Conservation (phyloP, 179 eudicot species). For the Spinacia oleracea region DNA sequence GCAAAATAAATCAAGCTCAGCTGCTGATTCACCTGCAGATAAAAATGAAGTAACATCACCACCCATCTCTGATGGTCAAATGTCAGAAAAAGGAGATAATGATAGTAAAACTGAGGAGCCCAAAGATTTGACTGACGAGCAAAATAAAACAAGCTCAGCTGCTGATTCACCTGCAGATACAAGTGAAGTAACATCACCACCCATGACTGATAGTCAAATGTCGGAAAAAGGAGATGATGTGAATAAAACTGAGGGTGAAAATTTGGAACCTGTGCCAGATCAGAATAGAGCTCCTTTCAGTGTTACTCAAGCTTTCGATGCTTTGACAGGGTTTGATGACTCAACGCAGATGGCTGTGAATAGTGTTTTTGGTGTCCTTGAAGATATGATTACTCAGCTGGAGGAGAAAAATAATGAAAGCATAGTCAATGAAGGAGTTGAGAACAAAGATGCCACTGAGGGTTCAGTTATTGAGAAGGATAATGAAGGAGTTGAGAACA, state of each 20-base stretch:
- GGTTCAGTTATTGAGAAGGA: constrained; percentile 30
- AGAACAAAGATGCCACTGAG: constrained; percentile 24
- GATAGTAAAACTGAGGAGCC: constrained; percentile 36
- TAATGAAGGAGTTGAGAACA: constrained; percentile 30
- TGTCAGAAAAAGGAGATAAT: constrained; percentile 41
- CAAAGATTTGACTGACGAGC: constrained; percentile 32
- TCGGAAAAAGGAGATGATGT: constrained; percentile 43
- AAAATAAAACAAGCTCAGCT: constrained; percentile 30
- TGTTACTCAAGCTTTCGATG: constrained; percentile 81
- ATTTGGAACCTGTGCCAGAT: constrained; percentile 35
- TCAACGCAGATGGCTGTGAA: constrained; percentile 95
- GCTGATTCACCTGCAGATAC: constrained; percentile 26
- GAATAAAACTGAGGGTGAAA: constrained; percentile 45
- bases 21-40: constrained; percentile 28
- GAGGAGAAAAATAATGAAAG: constrained; percentile 51
- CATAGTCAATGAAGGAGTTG: constrained; percentile 29
- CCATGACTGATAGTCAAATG: constrained; percentile 43
- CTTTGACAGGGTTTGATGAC: constrained; percentile 86
- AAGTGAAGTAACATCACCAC: constrained; percentile 38
- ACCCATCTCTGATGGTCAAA: constrained; percentile 43
- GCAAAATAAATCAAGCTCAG: constrained; percentile 32
- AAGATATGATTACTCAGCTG: constrained; percentile 75
- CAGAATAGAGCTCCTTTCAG: constrained; percentile 47
- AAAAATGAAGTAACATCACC: constrained; percentile 38
- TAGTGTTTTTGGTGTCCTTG: constrained; percentile 85